A percentile compares a stretch with the other conserved stretches of the same genome.
phyloP scores from a whole-genome alignment of 192 early-diverging fungal genomes.

The Coemansia sp. region DNA sequence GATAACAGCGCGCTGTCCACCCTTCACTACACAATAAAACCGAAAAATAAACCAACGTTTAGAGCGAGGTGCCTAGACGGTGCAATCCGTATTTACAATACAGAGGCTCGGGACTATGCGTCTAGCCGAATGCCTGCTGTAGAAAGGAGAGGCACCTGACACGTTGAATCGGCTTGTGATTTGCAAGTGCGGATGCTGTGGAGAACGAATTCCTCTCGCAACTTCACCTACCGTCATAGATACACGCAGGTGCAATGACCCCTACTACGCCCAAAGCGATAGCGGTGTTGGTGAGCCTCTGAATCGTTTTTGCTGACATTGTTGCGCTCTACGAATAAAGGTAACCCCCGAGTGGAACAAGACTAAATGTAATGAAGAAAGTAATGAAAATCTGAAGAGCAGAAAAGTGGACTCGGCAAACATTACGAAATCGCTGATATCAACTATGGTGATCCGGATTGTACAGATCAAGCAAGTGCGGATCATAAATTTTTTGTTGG shows the following conservation, averaged over 20 bases:
- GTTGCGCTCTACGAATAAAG: background rate
- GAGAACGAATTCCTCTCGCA: background rate
- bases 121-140: no score
- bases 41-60: background rate
- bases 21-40: conserved; percentile 69
- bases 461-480: no score
- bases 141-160: background rate
- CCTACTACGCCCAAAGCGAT: conserved; percentile 72
- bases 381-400: background rate
- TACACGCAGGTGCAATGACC: conserved; percentile 73
- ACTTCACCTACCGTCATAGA: conserved; percentile 85
- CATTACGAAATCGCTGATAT: background rate
- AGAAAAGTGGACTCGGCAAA: background rate
- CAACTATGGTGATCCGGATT: background rate
- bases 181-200: background rate
- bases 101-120: no score
- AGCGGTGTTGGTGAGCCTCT: conserved; percentile 75
- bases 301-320: conserved; percentile 42
- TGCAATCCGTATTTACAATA: no score
- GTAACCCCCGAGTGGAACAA: background rate
- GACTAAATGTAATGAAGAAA: background rate
- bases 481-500: conserved; percentile 9
- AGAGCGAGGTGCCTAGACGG: no score
- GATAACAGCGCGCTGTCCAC: conserved; percentile 93
- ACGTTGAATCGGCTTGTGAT: background rate